These are phyloP conservation scores for Pseudozyma sp. DNA, from an alignment of 1,284 basidiomycete genomes.

Conservation along the genomic window DNA sequence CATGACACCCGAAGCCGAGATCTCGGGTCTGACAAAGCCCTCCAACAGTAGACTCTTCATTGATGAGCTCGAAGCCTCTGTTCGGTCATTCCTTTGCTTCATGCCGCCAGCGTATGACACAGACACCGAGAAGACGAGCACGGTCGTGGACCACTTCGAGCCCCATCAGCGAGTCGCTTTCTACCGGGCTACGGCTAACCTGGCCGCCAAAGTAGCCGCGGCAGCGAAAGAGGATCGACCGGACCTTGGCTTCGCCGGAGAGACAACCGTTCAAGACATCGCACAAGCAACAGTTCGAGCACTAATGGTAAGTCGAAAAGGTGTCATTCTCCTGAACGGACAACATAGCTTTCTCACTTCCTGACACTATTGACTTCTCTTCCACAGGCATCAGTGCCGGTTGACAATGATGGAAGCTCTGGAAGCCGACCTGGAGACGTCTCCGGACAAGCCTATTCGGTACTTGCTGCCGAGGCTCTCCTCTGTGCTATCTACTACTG, in stretches of 20 bases:
- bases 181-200: constrained; percentile 25
- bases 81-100: constrained; percentile 17
- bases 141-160: constrained; percentile 15
- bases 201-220: constrained; percentile 15
- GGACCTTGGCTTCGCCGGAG: constrained; percentile 9
- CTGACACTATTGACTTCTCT: too few species aligned
- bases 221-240: constrained; percentile 9
- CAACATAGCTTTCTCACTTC: not conserved
- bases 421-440: not conserved
- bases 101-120: constrained; percentile 2
- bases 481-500: constrained; percentile 14
- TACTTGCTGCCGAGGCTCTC: constrained; percentile 32
- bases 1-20: constrained; percentile 1
- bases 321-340: not conserved
- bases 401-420: not conserved
- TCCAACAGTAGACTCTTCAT: constrained; percentile 15
- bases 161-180: constrained; percentile 9
- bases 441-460: constrained; percentile 3
- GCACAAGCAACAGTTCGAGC: constrained; percentile 2
- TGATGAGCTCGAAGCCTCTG: constrained; percentile 12
- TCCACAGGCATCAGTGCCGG: too few species aligned
- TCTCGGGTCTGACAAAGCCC: not conserved
- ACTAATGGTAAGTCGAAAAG: constrained; percentile 10
- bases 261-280: constrained; percentile 4
- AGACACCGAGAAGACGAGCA: not conserved